phyloP scores from a whole-genome alignment of 2,329 filamentous ascomycete species.

The Fusarium keratoplasticum region DNA sequence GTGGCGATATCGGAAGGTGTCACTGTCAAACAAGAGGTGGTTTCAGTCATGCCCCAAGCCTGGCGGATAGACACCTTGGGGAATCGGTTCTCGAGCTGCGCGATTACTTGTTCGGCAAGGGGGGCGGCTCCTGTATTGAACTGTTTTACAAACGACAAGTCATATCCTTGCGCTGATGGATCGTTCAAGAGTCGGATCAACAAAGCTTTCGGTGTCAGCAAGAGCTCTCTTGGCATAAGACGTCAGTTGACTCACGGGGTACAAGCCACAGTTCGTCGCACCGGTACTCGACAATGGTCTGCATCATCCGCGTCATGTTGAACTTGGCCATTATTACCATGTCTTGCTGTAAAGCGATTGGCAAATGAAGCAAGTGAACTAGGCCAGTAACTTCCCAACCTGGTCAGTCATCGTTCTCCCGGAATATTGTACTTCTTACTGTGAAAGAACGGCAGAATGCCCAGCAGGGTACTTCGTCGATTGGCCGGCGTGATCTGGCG shows the following conservation, averaged over 20 bases:
- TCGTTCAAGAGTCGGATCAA: not conserved
- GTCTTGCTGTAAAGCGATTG: not conserved
- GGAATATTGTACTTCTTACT: not conserved
- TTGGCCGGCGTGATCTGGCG: not conserved
- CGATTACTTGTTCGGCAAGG: not conserved
- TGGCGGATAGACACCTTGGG: not conserved
- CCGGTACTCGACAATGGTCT: not conserved
- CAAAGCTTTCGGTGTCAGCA: not conserved
- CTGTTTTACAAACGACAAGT: not conserved
- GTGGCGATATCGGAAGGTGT: not conserved
- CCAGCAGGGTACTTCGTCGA: conserved; percentile 19
- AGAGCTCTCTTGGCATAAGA: not conserved
- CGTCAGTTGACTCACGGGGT: not conserved
- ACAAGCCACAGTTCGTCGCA: not conserved
- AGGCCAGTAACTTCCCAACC: not conserved
- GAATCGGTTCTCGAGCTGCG: not conserved
- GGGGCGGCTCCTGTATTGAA: conserved; percentile 2
- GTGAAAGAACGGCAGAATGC: conserved; percentile 42
- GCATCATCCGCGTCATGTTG: not conserved
- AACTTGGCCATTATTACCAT: not conserved
- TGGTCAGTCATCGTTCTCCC: not conserved
- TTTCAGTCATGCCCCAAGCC: conserved; percentile 4
- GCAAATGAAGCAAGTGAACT: not conserved
- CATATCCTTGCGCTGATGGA: not conserved
- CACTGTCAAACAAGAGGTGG: not conserved